Evolutionary conservation across 805 yeast genomes (phyloP).

Genomic region (Metschnikowia baotianmanensis): DNA sequence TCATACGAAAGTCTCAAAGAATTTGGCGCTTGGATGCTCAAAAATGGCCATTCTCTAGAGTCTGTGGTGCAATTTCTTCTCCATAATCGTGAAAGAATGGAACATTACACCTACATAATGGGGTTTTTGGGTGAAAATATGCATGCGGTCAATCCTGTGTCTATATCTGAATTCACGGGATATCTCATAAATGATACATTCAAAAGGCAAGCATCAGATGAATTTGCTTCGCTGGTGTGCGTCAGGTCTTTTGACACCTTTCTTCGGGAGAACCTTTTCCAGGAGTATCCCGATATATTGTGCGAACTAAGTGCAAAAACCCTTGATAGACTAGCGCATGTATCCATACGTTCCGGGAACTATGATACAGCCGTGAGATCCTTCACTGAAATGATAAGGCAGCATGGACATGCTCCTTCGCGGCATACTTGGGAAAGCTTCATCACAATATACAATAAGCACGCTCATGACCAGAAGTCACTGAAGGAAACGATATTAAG

Average conservation of each 20-base stretch:
- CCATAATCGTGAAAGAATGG: constrained; percentile 13
- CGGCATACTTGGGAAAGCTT: constrained; percentile 21
- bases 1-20: constrained; percentile 3
- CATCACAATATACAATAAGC: constrained; percentile 17
- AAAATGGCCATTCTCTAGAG: constrained; percentile 8
- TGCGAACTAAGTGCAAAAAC: constrained; percentile 18
- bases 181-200: constrained; percentile 16
- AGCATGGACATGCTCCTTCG: constrained; percentile 23
- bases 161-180: constrained; percentile 15
- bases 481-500: constrained; percentile 16
- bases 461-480: constrained; percentile 4
- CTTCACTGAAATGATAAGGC: constrained; percentile 15
- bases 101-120: constrained; percentile 15
- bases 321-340: constrained; percentile 26
- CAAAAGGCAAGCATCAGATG: constrained; percentile 4
- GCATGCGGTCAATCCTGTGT: constrained; percentile 13
- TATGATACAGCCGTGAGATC: constrained; percentile 11
- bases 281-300: constrained; percentile 15
- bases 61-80: constrained; percentile 16
- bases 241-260: constrained; percentile 14
- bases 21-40: constrained; percentile 5
- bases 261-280: constrained; percentile 9
- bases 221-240: constrained; percentile 7
- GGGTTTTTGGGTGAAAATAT: constrained; percentile 12
- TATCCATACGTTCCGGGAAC: constrained; percentile 21